Conservation (phyloP, 768 basidiomycete genomes). For the Coprinellus micaceus region DNA sequence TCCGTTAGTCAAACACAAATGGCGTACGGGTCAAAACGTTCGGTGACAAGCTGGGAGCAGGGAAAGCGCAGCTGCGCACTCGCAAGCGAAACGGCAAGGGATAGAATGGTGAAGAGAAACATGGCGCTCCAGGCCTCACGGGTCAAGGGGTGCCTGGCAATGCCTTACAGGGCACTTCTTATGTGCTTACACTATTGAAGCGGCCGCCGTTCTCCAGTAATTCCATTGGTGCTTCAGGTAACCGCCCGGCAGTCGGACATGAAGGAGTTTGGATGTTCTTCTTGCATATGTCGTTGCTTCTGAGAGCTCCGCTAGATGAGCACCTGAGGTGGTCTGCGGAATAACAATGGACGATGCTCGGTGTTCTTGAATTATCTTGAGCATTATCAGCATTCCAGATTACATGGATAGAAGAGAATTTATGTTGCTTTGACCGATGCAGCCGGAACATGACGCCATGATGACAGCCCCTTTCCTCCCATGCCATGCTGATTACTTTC, state of each 20-base stretch:
- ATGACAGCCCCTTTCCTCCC: neutral
- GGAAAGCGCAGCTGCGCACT: slow-evolving; percentile 2
- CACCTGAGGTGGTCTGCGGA: neutral
- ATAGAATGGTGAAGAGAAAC: neutral
- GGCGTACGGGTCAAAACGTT: slow-evolving; percentile 3
- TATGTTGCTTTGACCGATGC: too few species aligned
- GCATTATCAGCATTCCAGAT: too few species aligned
- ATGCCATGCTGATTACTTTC: neutral
- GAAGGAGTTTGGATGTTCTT: too few species aligned
- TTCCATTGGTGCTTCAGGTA: too few species aligned
- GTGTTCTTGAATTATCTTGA: neutral
- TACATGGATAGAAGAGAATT: too few species aligned
- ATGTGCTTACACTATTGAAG: too few species aligned
- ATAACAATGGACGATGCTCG: slow-evolving; percentile 5
- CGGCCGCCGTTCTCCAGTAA: too few species aligned
- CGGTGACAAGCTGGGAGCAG: slow-evolving; percentile 5
- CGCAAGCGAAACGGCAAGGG: neutral
- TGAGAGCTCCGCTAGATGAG: neutral
- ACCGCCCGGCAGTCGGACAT: too few species aligned
- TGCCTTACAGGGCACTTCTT: too few species aligned
- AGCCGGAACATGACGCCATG: too few species aligned
- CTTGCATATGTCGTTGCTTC: neutral
- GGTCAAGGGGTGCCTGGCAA: too few species aligned
- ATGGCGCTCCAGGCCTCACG: neutral
- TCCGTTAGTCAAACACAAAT: neutral